A percentile compares a stretch with the other conserved stretches of the same genome.
Evolutionary conservation across 306 rosid genomes (phyloP).

Genomic region (Rubus idaeus): DNA sequence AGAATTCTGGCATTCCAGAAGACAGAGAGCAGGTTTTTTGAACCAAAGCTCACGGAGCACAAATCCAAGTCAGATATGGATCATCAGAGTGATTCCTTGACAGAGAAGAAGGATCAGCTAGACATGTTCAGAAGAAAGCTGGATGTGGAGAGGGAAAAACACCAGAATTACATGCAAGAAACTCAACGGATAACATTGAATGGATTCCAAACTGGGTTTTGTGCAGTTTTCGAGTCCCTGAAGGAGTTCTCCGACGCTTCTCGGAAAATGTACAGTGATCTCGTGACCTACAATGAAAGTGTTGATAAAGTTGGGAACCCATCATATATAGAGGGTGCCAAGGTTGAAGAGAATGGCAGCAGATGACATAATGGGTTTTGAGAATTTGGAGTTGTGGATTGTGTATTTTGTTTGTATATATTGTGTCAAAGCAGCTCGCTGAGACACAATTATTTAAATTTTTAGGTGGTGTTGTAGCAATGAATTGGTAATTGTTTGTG

Average conservation of each 20-base stretch:
- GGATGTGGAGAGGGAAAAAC: constrained; percentile 76
- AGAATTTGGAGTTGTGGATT: constrained; percentile 19
- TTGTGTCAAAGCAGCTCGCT: constrained; percentile 84
- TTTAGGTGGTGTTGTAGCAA: constrained; percentile 29
- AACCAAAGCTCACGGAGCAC: constrained; percentile 43
- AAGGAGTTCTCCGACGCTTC: constrained; percentile 74
- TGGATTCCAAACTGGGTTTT: constrained; percentile 83
- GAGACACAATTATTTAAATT: constrained; percentile 49
- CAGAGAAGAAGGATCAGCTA: constrained; percentile 63
- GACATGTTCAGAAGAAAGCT: constrained; percentile 61
- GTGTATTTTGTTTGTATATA: constrained; percentile 47
- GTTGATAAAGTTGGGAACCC: constrained; percentile 46
- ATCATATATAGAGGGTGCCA: constrained; percentile 47
- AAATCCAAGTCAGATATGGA: constrained; percentile 41
- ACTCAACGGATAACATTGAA: constrained; percentile 66
- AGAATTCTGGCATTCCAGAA: constrained; percentile 46
- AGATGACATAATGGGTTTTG: constrained; percentile 26
- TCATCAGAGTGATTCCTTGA: constrained; percentile 42
- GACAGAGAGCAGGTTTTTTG: constrained; percentile 57
- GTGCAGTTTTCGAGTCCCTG: constrained; percentile 70
- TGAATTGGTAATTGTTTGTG: constrained; percentile 27
- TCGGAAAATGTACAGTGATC: constrained; percentile 69
- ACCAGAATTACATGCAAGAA: constrained; percentile 63
- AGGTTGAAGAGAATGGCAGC: constrained; percentile 38
- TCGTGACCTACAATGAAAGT: constrained; percentile 52